Conservation (phyloP, 371 early-diverging fungal genomes). For the Zopfochytrium polystomum region DNA sequence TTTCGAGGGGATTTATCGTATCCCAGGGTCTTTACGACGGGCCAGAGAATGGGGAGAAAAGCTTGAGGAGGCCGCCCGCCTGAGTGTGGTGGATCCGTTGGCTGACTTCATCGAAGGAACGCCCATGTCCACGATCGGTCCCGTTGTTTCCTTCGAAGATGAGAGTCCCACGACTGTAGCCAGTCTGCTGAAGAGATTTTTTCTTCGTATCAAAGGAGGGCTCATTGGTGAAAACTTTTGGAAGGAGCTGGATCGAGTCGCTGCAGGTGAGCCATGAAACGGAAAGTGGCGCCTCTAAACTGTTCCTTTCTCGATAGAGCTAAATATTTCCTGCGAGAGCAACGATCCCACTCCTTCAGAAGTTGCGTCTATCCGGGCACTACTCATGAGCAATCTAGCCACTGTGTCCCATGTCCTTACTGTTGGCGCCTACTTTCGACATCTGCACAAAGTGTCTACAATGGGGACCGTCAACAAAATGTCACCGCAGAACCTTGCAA, state of each 20-base stretch:
- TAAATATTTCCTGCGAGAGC: too few relatives aligned
- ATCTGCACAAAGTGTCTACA: neutral
- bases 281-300: too few relatives aligned
- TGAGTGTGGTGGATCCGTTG: neutral
- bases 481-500: conserved; percentile 10
- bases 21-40: conserved; percentile 5
- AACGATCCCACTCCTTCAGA: too few relatives aligned
- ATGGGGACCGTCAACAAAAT: conserved; percentile 5
- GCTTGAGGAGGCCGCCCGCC: conserved; percentile 6
- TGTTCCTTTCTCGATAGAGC: too few relatives aligned
- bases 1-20: conserved; percentile 6
- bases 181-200: conserved; percentile 6
- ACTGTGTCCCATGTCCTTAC: conserved; percentile 4
- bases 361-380: neutral
- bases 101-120: neutral
- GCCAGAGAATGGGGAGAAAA: conserved; percentile 6
- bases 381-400: neutral
- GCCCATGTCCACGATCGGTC: conserved; percentile 1
- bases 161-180: conserved; percentile 5
- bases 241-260: neutral
- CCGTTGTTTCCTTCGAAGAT: conserved; percentile 4
- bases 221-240: neutral
- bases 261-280: too few relatives aligned
- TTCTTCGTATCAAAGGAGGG: conserved; percentile 7
- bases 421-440: conserved; percentile 1